Conservation (phyloP, 345 rosid species). For the Murraya koenigii region DNA sequence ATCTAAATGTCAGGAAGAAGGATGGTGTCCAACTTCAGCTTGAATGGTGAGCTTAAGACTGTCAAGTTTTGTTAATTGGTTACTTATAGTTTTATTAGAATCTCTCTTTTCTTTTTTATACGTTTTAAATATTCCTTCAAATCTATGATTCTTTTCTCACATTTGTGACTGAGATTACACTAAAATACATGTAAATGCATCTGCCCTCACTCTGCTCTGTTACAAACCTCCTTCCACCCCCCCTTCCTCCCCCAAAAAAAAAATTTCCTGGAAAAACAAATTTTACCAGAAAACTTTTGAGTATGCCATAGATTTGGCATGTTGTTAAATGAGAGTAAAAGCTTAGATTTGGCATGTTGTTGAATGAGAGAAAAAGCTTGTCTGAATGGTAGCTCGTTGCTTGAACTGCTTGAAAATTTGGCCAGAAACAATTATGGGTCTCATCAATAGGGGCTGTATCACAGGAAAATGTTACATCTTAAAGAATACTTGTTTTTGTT, state of each 20-base stretch:
- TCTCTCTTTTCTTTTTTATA: neutral
- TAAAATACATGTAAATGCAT: neutral
- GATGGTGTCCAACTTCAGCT: constrained; percentile 71
- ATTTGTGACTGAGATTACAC: neutral
- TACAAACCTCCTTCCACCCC: too few species aligned
- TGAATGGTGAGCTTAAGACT: constrained; percentile 58
- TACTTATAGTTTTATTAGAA: neutral
- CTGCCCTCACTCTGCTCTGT: too few species aligned
- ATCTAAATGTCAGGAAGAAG: constrained; percentile 44
- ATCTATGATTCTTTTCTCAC: neutral
- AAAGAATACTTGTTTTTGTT: neutral
- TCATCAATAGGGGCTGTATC: too few species aligned
- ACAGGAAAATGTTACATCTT: neutral
- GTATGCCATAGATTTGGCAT: neutral
- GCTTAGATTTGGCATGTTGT: neutral
- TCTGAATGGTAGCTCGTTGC: neutral
- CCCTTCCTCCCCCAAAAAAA: too few species aligned
- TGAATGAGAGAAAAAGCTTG: too few species aligned
- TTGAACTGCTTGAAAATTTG: neutral
- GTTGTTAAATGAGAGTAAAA: neutral
- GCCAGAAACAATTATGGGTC: neutral
- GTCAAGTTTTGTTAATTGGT: neutral
- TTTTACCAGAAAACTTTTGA: neutral
- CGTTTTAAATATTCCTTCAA: neutral
- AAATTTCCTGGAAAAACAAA: too few species aligned